Percentiles rank a stretch among this genome's conserved stretches.
Evolutionary conservation across 148 eudicot species (phyloP).

Genomic region (Fagopyrum homotropicum): DNA sequence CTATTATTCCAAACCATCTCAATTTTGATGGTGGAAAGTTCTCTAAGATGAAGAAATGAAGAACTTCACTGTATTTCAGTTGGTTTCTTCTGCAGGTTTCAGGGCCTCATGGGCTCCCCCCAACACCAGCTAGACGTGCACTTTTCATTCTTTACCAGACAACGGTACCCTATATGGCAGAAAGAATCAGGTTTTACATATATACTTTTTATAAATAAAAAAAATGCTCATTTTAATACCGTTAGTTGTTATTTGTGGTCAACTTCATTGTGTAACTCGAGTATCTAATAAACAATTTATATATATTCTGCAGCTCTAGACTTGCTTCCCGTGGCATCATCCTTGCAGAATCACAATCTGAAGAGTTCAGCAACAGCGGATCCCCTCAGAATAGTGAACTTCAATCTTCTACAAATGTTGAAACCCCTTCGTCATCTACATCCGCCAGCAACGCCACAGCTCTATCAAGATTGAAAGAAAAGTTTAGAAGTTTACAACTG

Average conservation of each 20-base stretch:
- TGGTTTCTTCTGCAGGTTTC: slow-evolving; percentile 55
- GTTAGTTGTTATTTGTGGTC: background rate
- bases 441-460: slow-evolving; percentile 26
- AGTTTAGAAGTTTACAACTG: slow-evolving; percentile 41
- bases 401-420: slow-evolving; percentile 27
- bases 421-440: slow-evolving; percentile 33
- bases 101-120: slow-evolving; percentile 85
- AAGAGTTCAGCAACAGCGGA: slow-evolving; percentile 29
- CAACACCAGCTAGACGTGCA: slow-evolving; percentile 96
- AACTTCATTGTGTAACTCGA: background rate
- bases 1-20: background rate
- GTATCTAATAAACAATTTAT: slow-evolving; percentile 3
- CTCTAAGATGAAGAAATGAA: background rate
- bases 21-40: slow-evolving; percentile 1
- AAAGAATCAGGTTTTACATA: slow-evolving; percentile 63
- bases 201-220: background rate
- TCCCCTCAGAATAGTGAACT: slow-evolving; percentile 29
- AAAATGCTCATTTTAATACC: background rate
- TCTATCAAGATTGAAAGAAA: slow-evolving; percentile 50
- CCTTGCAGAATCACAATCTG: slow-evolving; percentile 56
- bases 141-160: slow-evolving; percentile 85
- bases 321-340: slow-evolving; percentile 83
- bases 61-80: slow-evolving; percentile 1
- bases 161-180: slow-evolving; percentile 92
- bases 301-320: slow-evolving; percentile 57